Evolutionary conservation across 2,329 filamentous ascomycete genomes (phyloP).

Genomic region (Cladophialophora psammophila): DNA sequence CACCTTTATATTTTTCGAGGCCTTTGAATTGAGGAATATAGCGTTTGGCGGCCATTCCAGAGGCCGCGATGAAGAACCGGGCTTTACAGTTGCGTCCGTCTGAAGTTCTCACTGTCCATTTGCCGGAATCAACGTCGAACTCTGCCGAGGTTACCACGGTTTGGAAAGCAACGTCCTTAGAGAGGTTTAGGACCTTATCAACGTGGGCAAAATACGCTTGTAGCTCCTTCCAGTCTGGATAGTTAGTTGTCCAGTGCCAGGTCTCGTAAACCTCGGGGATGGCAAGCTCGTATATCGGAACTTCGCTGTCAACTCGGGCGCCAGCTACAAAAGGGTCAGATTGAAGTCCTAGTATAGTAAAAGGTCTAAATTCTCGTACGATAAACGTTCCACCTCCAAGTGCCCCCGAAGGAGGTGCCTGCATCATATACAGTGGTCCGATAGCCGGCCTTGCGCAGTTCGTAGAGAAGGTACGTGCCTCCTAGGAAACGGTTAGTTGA

Average conservation of each 20-base stretch:
- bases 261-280: slow-evolving; percentile 55
- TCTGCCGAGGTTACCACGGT: slow-evolving; percentile 50
- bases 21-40: slow-evolving; percentile 67
- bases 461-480: not conserved
- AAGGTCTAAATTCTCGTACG: not conserved
- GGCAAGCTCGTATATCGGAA: slow-evolving; percentile 62
- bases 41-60: slow-evolving; percentile 64
- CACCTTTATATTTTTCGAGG: slow-evolving; percentile 64
- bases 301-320: slow-evolving; percentile 41
- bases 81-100: slow-evolving; percentile 43
- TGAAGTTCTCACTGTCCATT: slow-evolving; percentile 55
- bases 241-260: slow-evolving; percentile 26
- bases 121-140: slow-evolving; percentile 46
- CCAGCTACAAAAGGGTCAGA: slow-evolving; percentile 38
- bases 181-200: slow-evolving; percentile 11
- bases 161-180: slow-evolving; percentile 23
- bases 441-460: slow-evolving; percentile 58
- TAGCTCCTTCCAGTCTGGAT: slow-evolving; percentile 20
- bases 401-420: slow-evolving; percentile 51
- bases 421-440: slow-evolving; percentile 60
- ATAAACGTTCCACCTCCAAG: slow-evolving; percentile 48
- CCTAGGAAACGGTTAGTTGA: no score
- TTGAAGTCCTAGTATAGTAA: no score
- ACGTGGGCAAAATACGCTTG: slow-evolving; percentile 20
- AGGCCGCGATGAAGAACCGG: slow-evolving; percentile 55